These are phyloP conservation scores for Talaromyces funiculosus DNA, from an alignment of 2,329 filamentous ascomycete species.

Conservation along the genomic window DNA sequence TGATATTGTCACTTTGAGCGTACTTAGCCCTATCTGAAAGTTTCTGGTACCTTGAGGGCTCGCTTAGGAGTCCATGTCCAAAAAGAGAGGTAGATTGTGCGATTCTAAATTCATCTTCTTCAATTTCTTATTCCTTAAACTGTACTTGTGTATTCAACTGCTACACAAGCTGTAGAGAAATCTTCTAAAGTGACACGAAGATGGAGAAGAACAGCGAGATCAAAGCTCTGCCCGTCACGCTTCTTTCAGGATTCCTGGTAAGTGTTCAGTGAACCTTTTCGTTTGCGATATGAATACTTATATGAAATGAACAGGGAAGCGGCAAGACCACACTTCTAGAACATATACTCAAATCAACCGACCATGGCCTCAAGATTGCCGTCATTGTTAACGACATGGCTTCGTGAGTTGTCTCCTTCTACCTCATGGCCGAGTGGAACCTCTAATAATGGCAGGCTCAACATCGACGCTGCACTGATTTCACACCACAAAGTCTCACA, in stretches of 20 bases:
- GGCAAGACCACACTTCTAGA: slow-evolving; percentile 68
- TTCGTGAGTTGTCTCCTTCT: slow-evolving; percentile 35
- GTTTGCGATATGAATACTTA: background rate
- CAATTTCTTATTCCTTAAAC: background rate
- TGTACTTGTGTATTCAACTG: no score
- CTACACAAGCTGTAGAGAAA: background rate
- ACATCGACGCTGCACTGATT: slow-evolving; percentile 60
- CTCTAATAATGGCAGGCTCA: slow-evolving; percentile 41
- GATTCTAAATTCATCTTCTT: background rate
- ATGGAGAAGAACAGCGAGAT: background rate
- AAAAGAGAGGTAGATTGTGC: background rate
- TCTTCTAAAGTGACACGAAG: background rate
- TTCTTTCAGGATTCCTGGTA: slow-evolving; percentile 57
- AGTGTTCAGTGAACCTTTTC: background rate
- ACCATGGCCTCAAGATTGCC: slow-evolving; percentile 63
- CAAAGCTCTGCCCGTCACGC: slow-evolving; percentile 49
- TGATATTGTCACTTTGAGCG: background rate
- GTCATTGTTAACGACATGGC: slow-evolving; percentile 71
- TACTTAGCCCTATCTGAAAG: background rate
- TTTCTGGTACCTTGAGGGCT: slow-evolving; percentile 11
- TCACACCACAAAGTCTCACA: slow-evolving; percentile 53
- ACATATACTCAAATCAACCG: slow-evolving; percentile 58
- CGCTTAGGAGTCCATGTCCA: background rate
- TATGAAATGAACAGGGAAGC: slow-evolving; percentile 47
- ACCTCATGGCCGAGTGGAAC: no score